Evolutionary conservation across 768 basidiomycete species (phyloP), one percentile per base, ranked within the genome.

Genomic region (Suillus subalutaceus): DNA sequence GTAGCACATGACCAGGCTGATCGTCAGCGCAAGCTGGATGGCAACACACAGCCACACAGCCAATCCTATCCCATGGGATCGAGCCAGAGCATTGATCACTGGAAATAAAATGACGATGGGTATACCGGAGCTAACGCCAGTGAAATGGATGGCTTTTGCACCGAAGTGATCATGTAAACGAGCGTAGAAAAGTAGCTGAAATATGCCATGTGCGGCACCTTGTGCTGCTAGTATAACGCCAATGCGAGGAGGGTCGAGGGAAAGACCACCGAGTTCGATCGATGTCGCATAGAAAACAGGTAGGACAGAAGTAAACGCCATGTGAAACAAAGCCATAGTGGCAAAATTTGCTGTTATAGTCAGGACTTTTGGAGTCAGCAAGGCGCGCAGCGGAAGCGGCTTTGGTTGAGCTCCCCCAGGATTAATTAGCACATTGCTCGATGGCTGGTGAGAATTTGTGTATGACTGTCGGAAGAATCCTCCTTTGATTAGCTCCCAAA

Each of bases 111-210:
- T 30, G 62, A 79, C 76, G 6, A 77, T 64, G 15, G 75, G 71
- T 32, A 77, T 48, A 64, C 77, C 79, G 38, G 69, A 69, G 8
- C 59, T 15, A 59, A 77, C 67, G 40, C 76, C 72, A 13, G 72
- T 57, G 30, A 72, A 69, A 35, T 79, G 72, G 7, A 82, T 32
- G 16, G 32, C 68, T 66, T 75, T 75, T 20, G 88, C 82, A 4
- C 92, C 92, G 63, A 82, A 85, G 8, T 78, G 76, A 46, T 85
- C 82, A 63, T 88, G 81, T 30, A 89, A 76, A 41, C 71, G 75
- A 26, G 88, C 82, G 70, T 91, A 93, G 78, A 86, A 86, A 60
- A 87, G 78, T 20, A 86, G 78, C 73, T 91, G 88, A 68, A 90
- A 78, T 13, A 85, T 4, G 2, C 89, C 79, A 6, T 69, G 66